Evolutionary conservation across 2,329 filamentous ascomycete species (phyloP).

Genomic region (Keithomyces neogunnii): DNA sequence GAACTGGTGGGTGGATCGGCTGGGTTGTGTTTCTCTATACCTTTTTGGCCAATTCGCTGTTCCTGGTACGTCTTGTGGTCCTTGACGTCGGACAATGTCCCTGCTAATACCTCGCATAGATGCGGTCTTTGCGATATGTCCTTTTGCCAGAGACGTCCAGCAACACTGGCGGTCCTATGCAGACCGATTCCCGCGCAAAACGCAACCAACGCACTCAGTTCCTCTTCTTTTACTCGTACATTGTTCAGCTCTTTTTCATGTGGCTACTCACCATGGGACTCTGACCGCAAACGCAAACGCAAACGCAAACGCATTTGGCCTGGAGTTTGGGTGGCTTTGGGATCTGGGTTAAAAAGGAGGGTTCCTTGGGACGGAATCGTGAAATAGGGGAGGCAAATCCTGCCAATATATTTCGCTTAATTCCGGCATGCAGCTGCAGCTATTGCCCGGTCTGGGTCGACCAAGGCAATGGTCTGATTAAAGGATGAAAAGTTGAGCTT

Average conservation of each 20-base stretch:
- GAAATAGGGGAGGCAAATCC: no score
- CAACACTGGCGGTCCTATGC: slow-evolving; percentile 56
- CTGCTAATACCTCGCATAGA: slow-evolving; percentile 36
- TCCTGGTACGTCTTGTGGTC: slow-evolving; percentile 56
- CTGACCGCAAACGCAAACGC: slow-evolving; percentile 13
- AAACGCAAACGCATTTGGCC: not conserved
- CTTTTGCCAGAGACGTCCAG: slow-evolving; percentile 74
- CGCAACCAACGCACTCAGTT: slow-evolving; percentile 85
- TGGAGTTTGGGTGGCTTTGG: not conserved
- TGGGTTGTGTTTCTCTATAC: slow-evolving; percentile 89
- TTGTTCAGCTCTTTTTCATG: slow-evolving; percentile 93
- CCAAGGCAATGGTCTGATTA: no score
- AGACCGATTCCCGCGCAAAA: slow-evolving; percentile 72
- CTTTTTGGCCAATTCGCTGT: slow-evolving; percentile 89
- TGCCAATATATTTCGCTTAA: no score
- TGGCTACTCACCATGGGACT: slow-evolving; percentile 52
- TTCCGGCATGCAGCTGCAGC: no score
- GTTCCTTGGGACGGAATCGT: no score
- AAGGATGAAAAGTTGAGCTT: no score
- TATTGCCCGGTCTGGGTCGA: no score
- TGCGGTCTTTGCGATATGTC: slow-evolving; percentile 92
- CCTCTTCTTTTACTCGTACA: slow-evolving; percentile 87
- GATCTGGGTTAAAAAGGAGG: not conserved
- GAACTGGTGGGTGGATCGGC: slow-evolving; percentile 79
- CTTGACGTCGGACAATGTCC: slow-evolving; percentile 1